phyloP scores from a whole-genome alignment of 371 early-diverging fungal genomes.

The Fennellomyces sp. region DNA sequence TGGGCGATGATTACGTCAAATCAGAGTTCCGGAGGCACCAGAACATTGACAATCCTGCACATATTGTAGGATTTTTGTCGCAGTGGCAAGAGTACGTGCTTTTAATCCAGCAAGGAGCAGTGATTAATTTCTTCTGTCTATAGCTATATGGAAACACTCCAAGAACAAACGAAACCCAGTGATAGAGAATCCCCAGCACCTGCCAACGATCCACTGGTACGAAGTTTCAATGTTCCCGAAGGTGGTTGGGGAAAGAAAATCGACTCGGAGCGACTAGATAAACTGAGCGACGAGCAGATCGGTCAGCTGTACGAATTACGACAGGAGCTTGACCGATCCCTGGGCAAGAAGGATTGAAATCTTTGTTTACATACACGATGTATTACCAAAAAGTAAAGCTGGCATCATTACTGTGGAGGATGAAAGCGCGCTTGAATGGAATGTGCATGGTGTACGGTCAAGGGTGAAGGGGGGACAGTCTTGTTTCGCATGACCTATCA shows the following conservation, averaged over 20 bases:
- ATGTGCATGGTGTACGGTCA: too few relatives aligned
- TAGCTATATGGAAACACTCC: slow-evolving; percentile 34
- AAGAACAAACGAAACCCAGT: slow-evolving; percentile 36
- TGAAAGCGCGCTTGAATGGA: too few relatives aligned
- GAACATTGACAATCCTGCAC: slow-evolving; percentile 64
- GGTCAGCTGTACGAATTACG: slow-evolving; percentile 69
- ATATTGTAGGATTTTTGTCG: slow-evolving; percentile 65
- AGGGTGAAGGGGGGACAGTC: too few relatives aligned
- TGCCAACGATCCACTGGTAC: slow-evolving; percentile 33
- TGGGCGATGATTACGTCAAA: slow-evolving; percentile 73
- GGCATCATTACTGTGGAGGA: too few relatives aligned
- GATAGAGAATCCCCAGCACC: slow-evolving; percentile 24
- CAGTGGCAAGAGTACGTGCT: slow-evolving; percentile 66
- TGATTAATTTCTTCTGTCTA: slow-evolving; percentile 3
- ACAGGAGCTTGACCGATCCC: slow-evolving; percentile 53
- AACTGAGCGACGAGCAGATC: slow-evolving; percentile 69
- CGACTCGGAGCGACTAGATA: slow-evolving; percentile 51
- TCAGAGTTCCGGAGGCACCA: slow-evolving; percentile 69
- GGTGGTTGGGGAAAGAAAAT: slow-evolving; percentile 59
- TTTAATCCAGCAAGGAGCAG: neutral
- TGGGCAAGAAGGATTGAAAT: slow-evolving; percentile 24
- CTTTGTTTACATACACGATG: neutral
- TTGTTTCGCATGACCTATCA: too few relatives aligned
- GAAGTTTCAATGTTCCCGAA: slow-evolving; percentile 33
- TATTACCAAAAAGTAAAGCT: too few relatives aligned